Conservation (phyloP, 2,329 filamentous ascomycete species). For the Esteya vermicola region DNA sequence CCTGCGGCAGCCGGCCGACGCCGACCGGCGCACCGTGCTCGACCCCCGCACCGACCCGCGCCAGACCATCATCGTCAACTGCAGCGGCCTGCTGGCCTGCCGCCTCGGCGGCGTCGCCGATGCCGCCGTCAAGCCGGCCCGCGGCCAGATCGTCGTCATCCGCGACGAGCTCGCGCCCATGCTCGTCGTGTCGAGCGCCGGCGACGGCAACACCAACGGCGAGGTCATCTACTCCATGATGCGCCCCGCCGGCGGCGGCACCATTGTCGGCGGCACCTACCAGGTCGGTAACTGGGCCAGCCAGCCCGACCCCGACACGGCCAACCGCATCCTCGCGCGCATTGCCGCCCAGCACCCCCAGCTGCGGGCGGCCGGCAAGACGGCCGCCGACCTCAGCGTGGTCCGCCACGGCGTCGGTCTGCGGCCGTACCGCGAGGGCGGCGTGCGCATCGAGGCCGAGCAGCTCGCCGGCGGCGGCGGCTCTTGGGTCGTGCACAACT, state of each 20-base stretch:
- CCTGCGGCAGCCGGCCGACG: conserved; percentile 10
- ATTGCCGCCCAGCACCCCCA: conserved; percentile 49
- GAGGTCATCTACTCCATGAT: conserved; percentile 75
- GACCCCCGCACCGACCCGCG: conserved; percentile 27
- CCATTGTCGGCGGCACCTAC: conserved; percentile 75
- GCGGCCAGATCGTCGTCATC: conserved; percentile 75
- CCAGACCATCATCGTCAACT: conserved; percentile 61
- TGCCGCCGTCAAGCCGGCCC: conserved; percentile 53
- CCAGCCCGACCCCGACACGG: conserved; percentile 65
- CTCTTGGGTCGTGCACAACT: conserved; percentile 59
- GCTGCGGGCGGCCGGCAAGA: conserved; percentile 46
- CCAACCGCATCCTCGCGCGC: conserved; percentile 73
- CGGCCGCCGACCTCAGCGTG: conserved; percentile 59
- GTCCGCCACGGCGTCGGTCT: conserved; percentile 73
- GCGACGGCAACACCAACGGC: conserved; percentile 44
- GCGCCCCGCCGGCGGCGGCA: conserved; percentile 65
- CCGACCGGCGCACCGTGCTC: conserved; percentile 19
- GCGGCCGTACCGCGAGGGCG: conserved; percentile 58
- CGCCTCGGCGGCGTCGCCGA: conserved; percentile 75
- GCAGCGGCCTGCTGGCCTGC: conserved; percentile 63
- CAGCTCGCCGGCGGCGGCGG: conserved; percentile 24
- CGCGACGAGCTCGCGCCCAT: conserved; percentile 63
- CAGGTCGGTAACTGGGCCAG: conserved; percentile 69
- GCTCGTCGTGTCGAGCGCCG: conserved; percentile 55
- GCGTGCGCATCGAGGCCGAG: conserved; percentile 64